A percentile compares a stretch with the other conserved stretches of the same genome.
phyloP scores from a whole-genome alignment of 768 basidiomycete species.

The Amanita fuliginea region DNA sequence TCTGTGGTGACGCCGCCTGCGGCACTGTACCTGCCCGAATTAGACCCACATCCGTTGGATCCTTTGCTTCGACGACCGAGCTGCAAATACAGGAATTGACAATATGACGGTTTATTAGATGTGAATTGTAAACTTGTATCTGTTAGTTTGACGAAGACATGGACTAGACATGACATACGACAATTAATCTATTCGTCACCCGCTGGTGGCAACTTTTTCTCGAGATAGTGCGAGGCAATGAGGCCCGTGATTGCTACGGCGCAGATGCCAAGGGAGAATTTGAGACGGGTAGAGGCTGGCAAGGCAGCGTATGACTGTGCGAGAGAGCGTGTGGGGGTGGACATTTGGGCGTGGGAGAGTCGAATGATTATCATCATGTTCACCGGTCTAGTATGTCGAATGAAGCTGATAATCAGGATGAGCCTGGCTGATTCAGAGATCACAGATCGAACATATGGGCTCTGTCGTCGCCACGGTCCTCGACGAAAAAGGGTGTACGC shows the following conservation, averaged over 20 bases:
- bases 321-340: constrained; percentile 19
- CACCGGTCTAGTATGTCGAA: constrained; percentile 57
- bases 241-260: constrained; percentile 36
- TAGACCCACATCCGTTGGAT: constrained; percentile 25
- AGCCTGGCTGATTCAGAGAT: constrained; percentile 4
- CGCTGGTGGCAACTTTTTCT: constrained; percentile 25
- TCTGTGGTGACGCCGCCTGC: constrained; percentile 7
- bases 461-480: constrained; percentile 52
- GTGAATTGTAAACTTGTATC: neutral
- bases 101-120: neutral
- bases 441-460: constrained; percentile 85
- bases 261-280: constrained; percentile 37
- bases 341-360: neutral
- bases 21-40: constrained; percentile 14
- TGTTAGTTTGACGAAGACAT: neutral
- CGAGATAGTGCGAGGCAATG: constrained; percentile 38
- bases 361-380: constrained; percentile 39
- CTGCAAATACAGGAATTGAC: neutral
- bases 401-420: too few relatives aligned
- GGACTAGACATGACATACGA: constrained; percentile 3
- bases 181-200: constrained; percentile 9
- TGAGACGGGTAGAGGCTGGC: constrained; percentile 40
- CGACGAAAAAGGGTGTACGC: constrained; percentile 70
- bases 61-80: constrained; percentile 23
- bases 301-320: constrained; percentile 36